Evolutionary conservation across 352 stramenopile species (phyloP).

Genomic region (Peronospora belbahrii): DNA sequence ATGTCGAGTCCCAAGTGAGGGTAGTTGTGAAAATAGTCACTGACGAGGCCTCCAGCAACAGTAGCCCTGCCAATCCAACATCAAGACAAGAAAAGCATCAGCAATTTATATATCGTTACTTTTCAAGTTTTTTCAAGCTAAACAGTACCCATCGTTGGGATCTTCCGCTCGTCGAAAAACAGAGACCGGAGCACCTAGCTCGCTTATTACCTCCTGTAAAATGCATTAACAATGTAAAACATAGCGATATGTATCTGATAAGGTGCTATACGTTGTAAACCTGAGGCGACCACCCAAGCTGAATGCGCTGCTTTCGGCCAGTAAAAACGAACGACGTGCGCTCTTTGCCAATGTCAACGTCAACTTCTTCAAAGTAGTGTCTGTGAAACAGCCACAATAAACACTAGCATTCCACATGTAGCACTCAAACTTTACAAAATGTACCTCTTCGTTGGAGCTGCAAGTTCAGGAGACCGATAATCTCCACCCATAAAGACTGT

Average conservation of each 20-base stretch:
- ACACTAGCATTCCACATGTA: background rate
- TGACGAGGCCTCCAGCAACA: slow-evolving; percentile 41
- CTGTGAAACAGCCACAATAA: slow-evolving; percentile 21
- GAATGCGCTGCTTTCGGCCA: slow-evolving; percentile 53
- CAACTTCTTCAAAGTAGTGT: slow-evolving; percentile 69
- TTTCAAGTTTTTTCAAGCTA: background rate
- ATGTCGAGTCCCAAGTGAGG: slow-evolving; percentile 73
- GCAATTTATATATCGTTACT: background rate
- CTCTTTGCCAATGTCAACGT: slow-evolving; percentile 41
- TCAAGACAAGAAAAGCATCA: background rate
- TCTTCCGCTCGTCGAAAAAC: slow-evolving; percentile 76
- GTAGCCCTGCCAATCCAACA: slow-evolving; percentile 27
- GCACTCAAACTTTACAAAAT: background rate
- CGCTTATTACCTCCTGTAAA: slow-evolving; percentile 64
- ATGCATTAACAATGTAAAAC: background rate
- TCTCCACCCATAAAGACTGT: slow-evolving; percentile 60
- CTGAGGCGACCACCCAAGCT: slow-evolving; percentile 75
- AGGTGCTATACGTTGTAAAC: slow-evolving; percentile 18
- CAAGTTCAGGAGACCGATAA: slow-evolving; percentile 28
- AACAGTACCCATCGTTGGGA: slow-evolving; percentile 48
- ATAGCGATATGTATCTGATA: background rate
- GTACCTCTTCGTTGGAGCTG: slow-evolving; percentile 46
- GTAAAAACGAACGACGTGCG: slow-evolving; percentile 43
- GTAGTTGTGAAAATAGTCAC: slow-evolving; percentile 85
- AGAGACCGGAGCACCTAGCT: slow-evolving; percentile 62